Base-by-base conservation (phyloP, 2,329 filamentous ascomycete species). In the Cryphonectria japonica region DNA sequence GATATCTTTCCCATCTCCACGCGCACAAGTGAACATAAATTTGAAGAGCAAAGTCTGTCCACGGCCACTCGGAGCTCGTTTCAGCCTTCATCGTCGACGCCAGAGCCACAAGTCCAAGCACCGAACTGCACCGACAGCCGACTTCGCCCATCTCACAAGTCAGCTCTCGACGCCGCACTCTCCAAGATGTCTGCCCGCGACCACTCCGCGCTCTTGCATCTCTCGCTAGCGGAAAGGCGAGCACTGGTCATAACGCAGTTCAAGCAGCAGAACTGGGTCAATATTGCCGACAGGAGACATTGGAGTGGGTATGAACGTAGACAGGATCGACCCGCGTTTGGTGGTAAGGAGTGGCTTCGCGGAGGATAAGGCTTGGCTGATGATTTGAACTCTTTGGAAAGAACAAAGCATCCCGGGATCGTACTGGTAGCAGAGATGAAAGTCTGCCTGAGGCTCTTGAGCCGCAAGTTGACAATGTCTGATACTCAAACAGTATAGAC, bases 201-300 rank as follows among this genome's bases (percentile, higher is more conserved):
- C 66, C 76, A 76, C 22, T 66, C 70, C 13, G 76, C 75, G 7
- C 72, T 80, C 1, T 70, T 74, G 0, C 78, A 79, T 43, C 75
- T 80, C 22, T 74, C 79, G 1, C 52, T 70, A 11, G 72, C 77
- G 14, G 74, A 79, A 68, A 78, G 79, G 71, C 72, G 78, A 2
- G 73, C 76, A 8, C 39, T 78, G 5, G 69, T 80, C 14, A 62
- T 74, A 32, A 75, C 73, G 59, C 77, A 76, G 62, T 73, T 78
- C 63, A 76, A 76, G 72, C 77, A 79, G 72, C 66, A 75, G 64
- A 75, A 78, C 29, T 76, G 75, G 72, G 77, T 74, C n/a, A 63
- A 66, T 29, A 67, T 70, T 37, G 69, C 71, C 1, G 74, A 74
- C 39, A 68, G 67, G 26, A 74, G 74, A 62, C 71, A 73, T 34